Evolutionary conservation across 352 stramenopile species (phyloP).

Genomic region (Aphanomyces invadans): DNA sequence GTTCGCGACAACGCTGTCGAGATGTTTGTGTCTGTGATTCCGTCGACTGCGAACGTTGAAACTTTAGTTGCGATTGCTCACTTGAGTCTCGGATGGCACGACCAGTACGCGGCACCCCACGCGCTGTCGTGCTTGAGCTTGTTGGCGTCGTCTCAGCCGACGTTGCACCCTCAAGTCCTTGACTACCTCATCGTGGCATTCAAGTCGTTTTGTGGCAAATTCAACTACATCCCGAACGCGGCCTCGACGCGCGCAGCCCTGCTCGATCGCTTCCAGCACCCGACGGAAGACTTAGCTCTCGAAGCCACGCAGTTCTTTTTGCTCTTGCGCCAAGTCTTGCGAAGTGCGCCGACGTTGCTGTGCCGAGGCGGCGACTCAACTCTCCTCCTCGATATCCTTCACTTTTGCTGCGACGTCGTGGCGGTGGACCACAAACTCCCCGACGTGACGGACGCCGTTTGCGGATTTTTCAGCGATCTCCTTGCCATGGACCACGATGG

Average conservation of each 20-base stretch:
- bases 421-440: constrained; percentile 20
- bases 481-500: background rate
- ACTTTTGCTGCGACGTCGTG: constrained; percentile 15
- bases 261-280: constrained; percentile 5
- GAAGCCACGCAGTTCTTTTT: constrained; percentile 10
- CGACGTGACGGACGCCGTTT: constrained; percentile 21
- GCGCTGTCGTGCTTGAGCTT: constrained; percentile 9
- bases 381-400: constrained; percentile 9
- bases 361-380: background rate
- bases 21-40: constrained; percentile 6
- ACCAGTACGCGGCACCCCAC: constrained; percentile 8
- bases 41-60: background rate
- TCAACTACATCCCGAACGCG: background rate
- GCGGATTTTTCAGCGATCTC: constrained; percentile 20
- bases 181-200: background rate
- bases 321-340: constrained; percentile 7
- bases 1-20: constrained; percentile 13
- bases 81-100: constrained; percentile 13
- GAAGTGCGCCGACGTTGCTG: background rate
- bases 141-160: background rate
- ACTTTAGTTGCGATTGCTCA: constrained; percentile 4
- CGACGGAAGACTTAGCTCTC: constrained; percentile 2
- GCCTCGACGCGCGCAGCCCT: background rate
- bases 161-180: constrained; percentile 8
- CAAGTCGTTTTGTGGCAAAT: constrained; percentile 6